Evolutionary conservation across 2,329 filamentous ascomycete species (phyloP), one percentile per base, ranked within the genome.

Genomic region (Diaporthe sp.): DNA sequence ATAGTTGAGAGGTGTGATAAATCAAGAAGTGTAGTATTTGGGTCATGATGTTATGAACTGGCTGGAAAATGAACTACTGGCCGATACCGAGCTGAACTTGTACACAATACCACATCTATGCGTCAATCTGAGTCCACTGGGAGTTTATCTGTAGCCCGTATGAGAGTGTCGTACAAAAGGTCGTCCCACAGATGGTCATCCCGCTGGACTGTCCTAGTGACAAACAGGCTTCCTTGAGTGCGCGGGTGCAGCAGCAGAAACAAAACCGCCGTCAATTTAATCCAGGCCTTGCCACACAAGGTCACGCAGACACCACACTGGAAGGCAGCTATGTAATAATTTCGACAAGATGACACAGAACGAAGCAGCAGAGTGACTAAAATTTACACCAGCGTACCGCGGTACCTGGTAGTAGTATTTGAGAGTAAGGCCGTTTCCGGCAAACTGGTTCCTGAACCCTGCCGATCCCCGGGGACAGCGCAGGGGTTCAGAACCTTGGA

Each of bases 371-470:
- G 39, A 15, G 60, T 44, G 22, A 47, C 60, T 47, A 15, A 28
- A 60, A 63, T 22, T 58, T 22, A n/a, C 8, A 37, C 31, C 28
- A 37, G 31, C 20, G 10, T 25, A n/a, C 1, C 2, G 3, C 7
- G 2, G 15, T 17, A 28, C 4, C 34, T 22, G 28, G 20, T 47
- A 34, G 42, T 67, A 34, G 10, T 15, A 31, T n/a, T n/a, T 31
- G 49, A 34, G 42, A 20, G 28, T 15, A 15, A 55, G 49, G 22
- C 34, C 65, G 49, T 55, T 70, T 55, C 65, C 47, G 65, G 65
- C 49, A 42, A 47, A 13, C 65, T 53, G 58, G 58, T 31, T 55
- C 65, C 65, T 55, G 65, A 68, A 70, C 65, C 65, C 65, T 68
- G 63, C 47, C 63, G 63, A 55, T 70, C 42, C 25, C 20, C 22